Percentiles rank a stretch among this genome's conserved stretches.
Evolutionary conservation across 2,329 filamentous ascomycete genomes (phyloP).

Genomic region (Akanthomyces uredinophilus): DNA sequence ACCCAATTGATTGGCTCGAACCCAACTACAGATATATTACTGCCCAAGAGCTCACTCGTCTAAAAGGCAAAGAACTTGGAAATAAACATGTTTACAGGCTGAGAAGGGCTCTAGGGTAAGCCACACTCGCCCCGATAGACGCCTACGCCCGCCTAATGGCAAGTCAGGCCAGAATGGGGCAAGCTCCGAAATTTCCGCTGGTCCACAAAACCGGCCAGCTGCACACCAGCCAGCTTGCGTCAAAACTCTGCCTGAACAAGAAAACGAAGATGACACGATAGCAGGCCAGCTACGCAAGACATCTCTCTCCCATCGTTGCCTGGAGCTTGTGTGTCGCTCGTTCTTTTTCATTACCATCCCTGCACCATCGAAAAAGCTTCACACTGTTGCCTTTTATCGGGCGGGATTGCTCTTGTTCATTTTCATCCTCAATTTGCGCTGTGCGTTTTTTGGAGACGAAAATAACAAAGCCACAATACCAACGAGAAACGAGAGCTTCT

Average conservation of each 20-base stretch:
- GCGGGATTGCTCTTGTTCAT: slow-evolving; percentile 11
- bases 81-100: neutral
- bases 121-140: slow-evolving; percentile 6
- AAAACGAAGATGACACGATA: slow-evolving; percentile 17
- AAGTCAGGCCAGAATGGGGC: slow-evolving; percentile 4
- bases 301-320: slow-evolving; percentile 15
- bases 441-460: slow-evolving; percentile 9
- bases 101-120: neutral
- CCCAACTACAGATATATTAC: neutral
- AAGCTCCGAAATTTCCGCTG: slow-evolving; percentile 8
- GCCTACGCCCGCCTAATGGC: slow-evolving; percentile 5
- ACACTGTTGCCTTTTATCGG: slow-evolving; percentile 13
- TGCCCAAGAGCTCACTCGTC: neutral
- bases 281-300: slow-evolving; percentile 14
- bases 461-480: neutral
- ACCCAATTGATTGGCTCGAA: neutral
- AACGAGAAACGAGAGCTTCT: slow-evolving; percentile 9
- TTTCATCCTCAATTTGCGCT: slow-evolving; percentile 15
- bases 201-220: slow-evolving; percentile 13
- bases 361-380: slow-evolving; percentile 4
- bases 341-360: slow-evolving; percentile 6
- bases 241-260: slow-evolving; percentile 15
- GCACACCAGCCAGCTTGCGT: slow-evolving; percentile 4
- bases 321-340: slow-evolving; percentile 14
- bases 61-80: neutral